A percentile compares a stretch with the other conserved stretches of the same genome.
These are phyloP conservation scores for Aspergillus pseudoterreus DNA, from an alignment of 2,329 filamentous ascomycete species.

Conservation along the genomic window DNA sequence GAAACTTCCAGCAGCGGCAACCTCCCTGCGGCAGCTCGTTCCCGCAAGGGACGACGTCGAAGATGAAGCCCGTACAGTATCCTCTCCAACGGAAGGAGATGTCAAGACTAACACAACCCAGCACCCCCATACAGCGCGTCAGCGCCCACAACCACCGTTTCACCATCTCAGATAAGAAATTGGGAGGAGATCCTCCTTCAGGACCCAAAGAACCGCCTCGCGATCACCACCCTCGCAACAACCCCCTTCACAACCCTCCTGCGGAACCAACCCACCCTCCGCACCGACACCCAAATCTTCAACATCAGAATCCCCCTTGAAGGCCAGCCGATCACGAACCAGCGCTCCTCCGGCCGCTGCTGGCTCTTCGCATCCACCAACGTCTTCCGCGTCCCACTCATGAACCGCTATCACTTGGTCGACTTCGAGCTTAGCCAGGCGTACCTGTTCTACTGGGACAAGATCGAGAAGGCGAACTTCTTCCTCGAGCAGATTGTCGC, in stretches of 20 bases:
- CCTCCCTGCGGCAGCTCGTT: background rate
- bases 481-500: conserved; percentile 82
- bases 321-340: conserved; percentile 79
- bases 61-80: conserved; percentile 2
- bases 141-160: conserved; percentile 7
- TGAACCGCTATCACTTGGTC: conserved; percentile 75
- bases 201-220: conserved; percentile 59
- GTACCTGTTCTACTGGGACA: conserved; percentile 92
- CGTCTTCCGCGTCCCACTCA: conserved; percentile 81
- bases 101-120: background rate
- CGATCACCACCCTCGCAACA: conserved; percentile 67
- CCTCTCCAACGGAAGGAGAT: background rate
- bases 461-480: conserved; percentile 86
- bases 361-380: conserved; percentile 94
- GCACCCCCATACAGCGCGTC: conserved; percentile 11
- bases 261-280: conserved; percentile 58
- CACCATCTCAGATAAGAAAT: conserved; percentile 18
- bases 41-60: background rate
- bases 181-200: conserved; percentile 26
- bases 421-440: conserved; percentile 82
- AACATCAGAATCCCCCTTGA: conserved; percentile 79
- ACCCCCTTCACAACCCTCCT: conserved; percentile 66
- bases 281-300: conserved; percentile 74
- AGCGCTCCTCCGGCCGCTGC: conserved; percentile 75
- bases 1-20: background rate